Evolutionary conservation across 2,329 filamentous ascomycete species (phyloP).

Genomic region (Colletotrichum incanum): DNA sequence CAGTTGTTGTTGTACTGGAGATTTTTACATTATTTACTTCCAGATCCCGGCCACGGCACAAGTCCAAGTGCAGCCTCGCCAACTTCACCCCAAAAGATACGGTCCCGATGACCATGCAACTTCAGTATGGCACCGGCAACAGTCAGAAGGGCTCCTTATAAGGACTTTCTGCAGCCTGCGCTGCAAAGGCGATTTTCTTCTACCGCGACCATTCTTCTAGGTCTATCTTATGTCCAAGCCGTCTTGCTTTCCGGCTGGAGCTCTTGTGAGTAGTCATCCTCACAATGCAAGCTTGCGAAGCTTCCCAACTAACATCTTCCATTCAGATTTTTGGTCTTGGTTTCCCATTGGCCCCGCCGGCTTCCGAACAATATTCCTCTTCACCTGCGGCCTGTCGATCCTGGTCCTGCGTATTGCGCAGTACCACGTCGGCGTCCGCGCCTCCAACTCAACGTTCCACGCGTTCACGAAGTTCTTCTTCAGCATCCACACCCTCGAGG

Average conservation of each 20-base stretch:
- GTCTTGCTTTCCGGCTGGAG: constrained; percentile 79
- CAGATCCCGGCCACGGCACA: constrained; percentile 38
- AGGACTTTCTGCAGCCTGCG: constrained; percentile 91
- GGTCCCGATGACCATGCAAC: constrained; percentile 60
- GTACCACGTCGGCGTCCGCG: constrained; percentile 82
- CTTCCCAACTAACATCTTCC: constrained; percentile 25
- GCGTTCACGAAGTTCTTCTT: constrained; percentile 73
- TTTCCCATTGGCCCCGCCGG: constrained; percentile 85
- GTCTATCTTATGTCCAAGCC: constrained; percentile 81
- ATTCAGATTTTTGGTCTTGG: constrained; percentile 85
- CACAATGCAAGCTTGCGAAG: constrained; percentile 28
- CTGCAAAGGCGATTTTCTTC: constrained; percentile 89
- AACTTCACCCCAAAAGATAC: constrained; percentile 45
- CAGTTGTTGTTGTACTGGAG: constrained; percentile 41
- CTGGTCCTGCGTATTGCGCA: constrained; percentile 90
- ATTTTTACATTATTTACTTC: constrained; percentile 47
- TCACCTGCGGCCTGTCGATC: constrained; percentile 81
- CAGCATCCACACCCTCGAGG: constrained; percentile 76
- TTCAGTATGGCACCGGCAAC: constrained; percentile 67
- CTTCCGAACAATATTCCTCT: constrained; percentile 81
- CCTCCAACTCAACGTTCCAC: constrained; percentile 77
- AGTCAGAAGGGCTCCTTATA: constrained; percentile 77
- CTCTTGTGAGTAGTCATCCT: constrained; percentile 70
- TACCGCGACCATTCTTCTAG: constrained; percentile 79
- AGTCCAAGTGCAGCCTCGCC: constrained; percentile 43